These are phyloP conservation scores for Neoarthrinium moseri DNA, from an alignment of 2,329 filamentous ascomycete species.

Conservation along the genomic window DNA sequence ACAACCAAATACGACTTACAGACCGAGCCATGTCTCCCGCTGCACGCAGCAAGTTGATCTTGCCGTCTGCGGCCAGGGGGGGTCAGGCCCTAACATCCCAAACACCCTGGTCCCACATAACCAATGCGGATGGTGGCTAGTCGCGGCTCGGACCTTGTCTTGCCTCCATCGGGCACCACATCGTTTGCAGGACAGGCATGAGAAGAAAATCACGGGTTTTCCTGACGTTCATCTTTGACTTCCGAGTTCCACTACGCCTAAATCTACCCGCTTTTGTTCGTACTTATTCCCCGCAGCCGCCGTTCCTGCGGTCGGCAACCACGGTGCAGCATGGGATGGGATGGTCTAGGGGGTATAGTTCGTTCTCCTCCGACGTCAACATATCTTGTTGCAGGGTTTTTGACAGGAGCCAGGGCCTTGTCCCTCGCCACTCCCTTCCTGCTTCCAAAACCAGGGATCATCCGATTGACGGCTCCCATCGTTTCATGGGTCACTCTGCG, in stretches of 20 bases:
- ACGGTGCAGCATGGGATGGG: conserved; percentile 16
- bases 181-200: conserved; percentile 25
- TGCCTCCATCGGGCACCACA: conserved; percentile 21
- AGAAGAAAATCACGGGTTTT: conserved; percentile 29
- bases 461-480: conserved; percentile 21
- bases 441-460: conserved; percentile 1
- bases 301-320: not conserved
- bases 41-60: conserved; percentile 25
- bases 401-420: no score
- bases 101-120: not conserved
- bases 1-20: conserved; percentile 1
- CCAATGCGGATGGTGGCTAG: conserved; percentile 18
- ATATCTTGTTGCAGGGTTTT: conserved; percentile 12
- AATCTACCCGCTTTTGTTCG: not conserved
- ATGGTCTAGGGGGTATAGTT: not conserved
- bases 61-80: conserved; percentile 27
- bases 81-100: not conserved
- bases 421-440: not conserved
- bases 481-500: conserved; percentile 12
- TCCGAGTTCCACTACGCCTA: not conserved
- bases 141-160: conserved; percentile 27
- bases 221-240: no score
- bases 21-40: conserved; percentile 21
- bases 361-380: conserved; percentile 4
- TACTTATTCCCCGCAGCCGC: conserved; percentile 2